Conservation (phyloP, 2,329 filamentous ascomycete species). For the Colletotrichum aenigma region DNA sequence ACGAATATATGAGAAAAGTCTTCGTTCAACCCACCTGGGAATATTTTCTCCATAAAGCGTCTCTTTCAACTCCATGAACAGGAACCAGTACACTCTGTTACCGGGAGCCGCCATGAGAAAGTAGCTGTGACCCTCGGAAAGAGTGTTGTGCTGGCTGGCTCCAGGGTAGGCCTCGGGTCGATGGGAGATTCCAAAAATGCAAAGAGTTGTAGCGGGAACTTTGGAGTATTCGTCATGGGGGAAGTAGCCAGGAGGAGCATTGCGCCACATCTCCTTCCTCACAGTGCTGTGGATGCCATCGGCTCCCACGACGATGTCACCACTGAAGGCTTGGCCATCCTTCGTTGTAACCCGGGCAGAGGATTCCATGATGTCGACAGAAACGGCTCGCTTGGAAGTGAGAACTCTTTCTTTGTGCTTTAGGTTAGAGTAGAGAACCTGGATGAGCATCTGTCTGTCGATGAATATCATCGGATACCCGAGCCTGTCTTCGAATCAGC, state of each 20-base stretch:
- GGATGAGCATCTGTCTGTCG: conserved; percentile 39
- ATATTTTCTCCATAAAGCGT: conserved; percentile 32
- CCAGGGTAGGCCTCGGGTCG: not conserved
- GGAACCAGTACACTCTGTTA: conserved; percentile 38
- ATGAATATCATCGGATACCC: conserved; percentile 37
- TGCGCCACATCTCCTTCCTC: conserved; percentile 31
- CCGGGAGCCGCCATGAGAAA: conserved; percentile 33
- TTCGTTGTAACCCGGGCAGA: conserved; percentile 30
- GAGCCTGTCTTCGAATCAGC: not conserved
- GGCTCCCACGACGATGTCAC: conserved; percentile 40
- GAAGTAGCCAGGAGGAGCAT: conserved; percentile 27
- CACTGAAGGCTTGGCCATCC: conserved; percentile 32
- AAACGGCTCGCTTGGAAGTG: not conserved
- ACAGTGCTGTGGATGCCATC: conserved; percentile 45
- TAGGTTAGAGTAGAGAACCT: conserved; percentile 36
- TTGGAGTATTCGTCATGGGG: conserved; percentile 17
- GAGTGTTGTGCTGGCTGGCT: not conserved
- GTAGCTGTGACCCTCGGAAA: conserved; percentile 25
- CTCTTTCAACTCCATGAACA: conserved; percentile 32
- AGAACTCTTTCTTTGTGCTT: conserved; percentile 28
- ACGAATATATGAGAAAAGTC: not conserved
- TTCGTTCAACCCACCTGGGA: conserved; percentile 18
- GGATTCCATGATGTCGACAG: conserved; percentile 5
- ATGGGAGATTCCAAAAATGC: conserved; percentile 42
- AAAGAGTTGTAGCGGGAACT: conserved; percentile 19